Evolutionary conservation across 495 filamentous ascomycete genomes (phyloP), one percentile per base, ranked within the genome.

Genomic region (Cryomyces minteri): DNA sequence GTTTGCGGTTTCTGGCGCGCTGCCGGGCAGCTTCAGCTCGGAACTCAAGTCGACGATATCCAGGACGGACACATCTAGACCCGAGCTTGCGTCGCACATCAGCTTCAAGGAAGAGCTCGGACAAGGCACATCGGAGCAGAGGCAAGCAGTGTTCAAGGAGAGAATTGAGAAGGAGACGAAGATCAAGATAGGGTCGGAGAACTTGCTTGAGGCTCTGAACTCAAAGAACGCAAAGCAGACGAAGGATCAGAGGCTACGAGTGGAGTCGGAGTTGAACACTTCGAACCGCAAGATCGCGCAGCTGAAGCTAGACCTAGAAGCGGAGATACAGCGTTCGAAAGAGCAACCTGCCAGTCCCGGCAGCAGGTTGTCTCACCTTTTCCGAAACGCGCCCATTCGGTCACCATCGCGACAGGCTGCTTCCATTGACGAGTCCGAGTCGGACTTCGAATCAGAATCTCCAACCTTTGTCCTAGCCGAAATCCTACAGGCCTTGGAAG

Each of bases 181-280:
- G 68, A 96, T 96, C 57, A 95, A 93, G 63, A 79, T 84, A 48
- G 90, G 90, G 28, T 94, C 88, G 43, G 90, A 98, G 69, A 98
- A 98, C 58, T 76, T 96, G 72, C 63, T 98, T 43, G 90, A 95
- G 65, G 90, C 88, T 12, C 60, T 98, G 48, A 82, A 92, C 54
- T 67, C 77, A n/a, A 98, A 98, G 62, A 94, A 90, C 56, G 77
- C 82, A 9, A 98, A 96, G 60, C 87, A 96, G 56, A 82, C 83
- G 18, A 94, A 86, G 54, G 87, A 94, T 41, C 92, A 95, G 60
- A 75, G 86, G 44, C 67, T 76, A 43, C 71, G 76, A 55, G 88
- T 94, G 6, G 92, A 98, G 63, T 79, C 79, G 43, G 88, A 98
- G 65, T 70, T 96, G 45, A 88, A 77, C 59, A 76, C 82, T 28